phyloP scores from a whole-genome alignment of 106 monocot species.

The Apostasia shenzhenica region DNA sequence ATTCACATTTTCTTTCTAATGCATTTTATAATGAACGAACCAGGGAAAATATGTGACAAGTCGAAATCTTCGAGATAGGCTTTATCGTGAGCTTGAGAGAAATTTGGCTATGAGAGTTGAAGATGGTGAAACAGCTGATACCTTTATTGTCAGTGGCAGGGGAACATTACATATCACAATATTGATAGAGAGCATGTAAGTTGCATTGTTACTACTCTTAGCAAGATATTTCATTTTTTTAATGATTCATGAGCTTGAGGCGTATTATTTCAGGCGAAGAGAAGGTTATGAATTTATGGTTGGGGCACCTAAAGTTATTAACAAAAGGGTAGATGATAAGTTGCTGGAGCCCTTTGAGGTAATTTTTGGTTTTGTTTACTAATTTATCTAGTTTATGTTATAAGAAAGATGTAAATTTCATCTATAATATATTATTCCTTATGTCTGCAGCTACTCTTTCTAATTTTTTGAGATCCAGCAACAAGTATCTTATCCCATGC shows the following conservation, averaged over 20 bases:
- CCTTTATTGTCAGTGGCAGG: conserved; percentile 93
- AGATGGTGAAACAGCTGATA: conserved; percentile 97
- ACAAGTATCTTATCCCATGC: background rate
- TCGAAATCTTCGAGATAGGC: conserved; percentile 88
- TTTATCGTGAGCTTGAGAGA: conserved; percentile 83
- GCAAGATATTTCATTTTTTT: background rate
- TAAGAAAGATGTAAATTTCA: no score
- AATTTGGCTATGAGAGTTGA: conserved; percentile 98
- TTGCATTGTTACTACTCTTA: background rate
- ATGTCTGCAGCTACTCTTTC: background rate
- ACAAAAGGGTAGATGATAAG: conserved; percentile 67
- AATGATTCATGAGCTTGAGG: background rate
- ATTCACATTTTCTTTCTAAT: background rate
- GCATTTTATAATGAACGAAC: background rate
- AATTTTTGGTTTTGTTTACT: conserved; percentile 2
- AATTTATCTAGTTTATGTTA: no score
- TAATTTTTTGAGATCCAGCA: background rate
- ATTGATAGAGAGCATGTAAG: conserved; percentile 94
- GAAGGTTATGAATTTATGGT: conserved; percentile 99
- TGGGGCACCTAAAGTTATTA: conserved; percentile 96
- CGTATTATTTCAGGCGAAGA: conserved; percentile 62
- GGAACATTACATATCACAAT: conserved; percentile 96
- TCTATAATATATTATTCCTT: no score
- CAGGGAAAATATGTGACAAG: conserved; percentile 98
- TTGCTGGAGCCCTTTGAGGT: conserved; percentile 95